Evolutionary conservation across 192 early-diverging fungal genomes (phyloP).

Genomic region (Lunasporangiospora selenospora): DNA sequence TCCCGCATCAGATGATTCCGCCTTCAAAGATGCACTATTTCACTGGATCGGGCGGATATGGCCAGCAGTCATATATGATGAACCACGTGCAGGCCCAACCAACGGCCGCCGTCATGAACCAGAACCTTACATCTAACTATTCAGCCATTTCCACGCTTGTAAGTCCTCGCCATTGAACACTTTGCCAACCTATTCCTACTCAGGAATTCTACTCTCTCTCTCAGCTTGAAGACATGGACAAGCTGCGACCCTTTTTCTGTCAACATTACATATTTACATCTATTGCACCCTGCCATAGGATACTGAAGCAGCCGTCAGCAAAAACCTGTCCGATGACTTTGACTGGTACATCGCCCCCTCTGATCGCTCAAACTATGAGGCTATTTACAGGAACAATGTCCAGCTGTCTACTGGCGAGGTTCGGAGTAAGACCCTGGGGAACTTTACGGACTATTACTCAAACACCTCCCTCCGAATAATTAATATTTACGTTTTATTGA

Average conservation of each 20-base stretch:
- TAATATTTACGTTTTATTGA: background rate
- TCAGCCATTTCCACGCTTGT: conserved; percentile 32
- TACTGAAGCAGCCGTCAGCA: conserved; percentile 13
- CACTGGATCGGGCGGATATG: conserved; percentile 17
- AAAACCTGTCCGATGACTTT: conserved; percentile 57
- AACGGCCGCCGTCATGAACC: conserved; percentile 29
- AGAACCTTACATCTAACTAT: conserved; percentile 27
- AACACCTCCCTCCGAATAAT: background rate
- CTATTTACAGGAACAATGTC: conserved; percentile 59
- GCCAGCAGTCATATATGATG: conserved; percentile 24
- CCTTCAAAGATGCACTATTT: conserved; percentile 65
- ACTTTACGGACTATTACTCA: background rate
- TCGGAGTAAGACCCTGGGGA: conserved; percentile 50
- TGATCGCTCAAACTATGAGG: conserved; percentile 63
- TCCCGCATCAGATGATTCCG: conserved; percentile 74
- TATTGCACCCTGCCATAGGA: no score
- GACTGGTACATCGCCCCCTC: conserved; percentile 70
- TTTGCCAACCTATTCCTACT: background rate
- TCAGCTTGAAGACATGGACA: background rate
- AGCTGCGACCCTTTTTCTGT: no score
- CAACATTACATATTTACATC: no score
- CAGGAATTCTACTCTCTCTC: background rate
- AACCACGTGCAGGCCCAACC: conserved; percentile 50
- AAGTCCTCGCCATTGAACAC: conserved; percentile 10
- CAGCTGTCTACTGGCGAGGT: conserved; percentile 58